phyloP scores from a whole-genome alignment of 1,284 basidiomycete genomes.

The Vanrija sp. region DNA sequence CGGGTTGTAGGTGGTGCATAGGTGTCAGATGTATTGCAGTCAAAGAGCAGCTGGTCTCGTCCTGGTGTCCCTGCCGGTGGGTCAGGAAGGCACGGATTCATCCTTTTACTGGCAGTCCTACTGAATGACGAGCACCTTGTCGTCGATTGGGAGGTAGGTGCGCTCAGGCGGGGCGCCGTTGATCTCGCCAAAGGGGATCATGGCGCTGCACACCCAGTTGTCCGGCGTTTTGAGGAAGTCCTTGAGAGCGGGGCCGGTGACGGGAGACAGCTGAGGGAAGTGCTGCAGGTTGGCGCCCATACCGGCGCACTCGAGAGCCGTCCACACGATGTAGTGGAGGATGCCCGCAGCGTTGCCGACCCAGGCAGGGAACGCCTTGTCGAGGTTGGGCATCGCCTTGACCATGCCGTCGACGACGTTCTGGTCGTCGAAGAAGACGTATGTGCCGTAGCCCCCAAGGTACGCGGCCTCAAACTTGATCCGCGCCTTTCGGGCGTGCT shows the following conservation, averaged over 20 bases:
- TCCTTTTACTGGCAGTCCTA: not conserved
- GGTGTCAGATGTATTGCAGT: no score
- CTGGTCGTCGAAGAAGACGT: slow-evolving; percentile 52
- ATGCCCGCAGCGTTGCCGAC: slow-evolving; percentile 38
- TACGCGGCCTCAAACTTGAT: slow-evolving; percentile 29
- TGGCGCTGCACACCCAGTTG: slow-evolving; percentile 47
- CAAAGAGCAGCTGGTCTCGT: no score
- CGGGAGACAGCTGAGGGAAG: slow-evolving; percentile 29
- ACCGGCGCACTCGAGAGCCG: slow-evolving; percentile 50
- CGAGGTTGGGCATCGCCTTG: slow-evolving; percentile 44
- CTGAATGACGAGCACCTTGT: slow-evolving; percentile 8
- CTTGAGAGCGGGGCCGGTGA: slow-evolving; percentile 33
- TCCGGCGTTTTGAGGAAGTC: slow-evolving; percentile 43
- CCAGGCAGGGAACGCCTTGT: slow-evolving; percentile 31
- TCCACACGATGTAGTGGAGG: slow-evolving; percentile 51
- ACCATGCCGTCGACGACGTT: slow-evolving; percentile 45
- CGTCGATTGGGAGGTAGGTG: slow-evolving; percentile 36
- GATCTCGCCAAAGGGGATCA: slow-evolving; percentile 52
- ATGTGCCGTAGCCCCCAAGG: slow-evolving; percentile 49
- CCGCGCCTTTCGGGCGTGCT: not conserved
- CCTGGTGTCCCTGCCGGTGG: no score
- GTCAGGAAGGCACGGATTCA: no score
- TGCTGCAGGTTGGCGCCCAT: slow-evolving; percentile 52
- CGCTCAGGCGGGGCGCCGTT: slow-evolving; percentile 33
- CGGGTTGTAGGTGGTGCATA: not conserved